Evolutionary conservation across 306 rosid species (phyloP), one percentile per base, ranked within the genome.

Genomic region (Castanospermum australe): DNA sequence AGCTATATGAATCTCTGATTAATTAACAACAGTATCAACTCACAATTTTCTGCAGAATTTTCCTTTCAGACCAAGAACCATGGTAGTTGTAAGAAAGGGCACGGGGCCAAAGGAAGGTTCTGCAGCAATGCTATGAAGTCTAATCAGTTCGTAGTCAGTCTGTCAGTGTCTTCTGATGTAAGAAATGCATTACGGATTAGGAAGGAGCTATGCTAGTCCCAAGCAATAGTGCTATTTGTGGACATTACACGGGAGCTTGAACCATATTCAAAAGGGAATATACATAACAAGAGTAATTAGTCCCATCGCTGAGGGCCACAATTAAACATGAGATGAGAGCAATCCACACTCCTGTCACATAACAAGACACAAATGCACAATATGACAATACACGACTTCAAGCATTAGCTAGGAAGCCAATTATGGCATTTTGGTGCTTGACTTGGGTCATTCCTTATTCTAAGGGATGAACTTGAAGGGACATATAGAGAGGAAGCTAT

Each of bases 351-450:
- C 65, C 9, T 13, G 15, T 71, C 38, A 52, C 80, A 56, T 24
- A 62, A 50, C 57, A 84, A 30, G 42, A 55, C 33, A 39, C 45
- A n/a, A 41, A 52, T 75, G 69, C 39, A 12, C 60, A 52, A 55
- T 24, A 24, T 13, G 33, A 12, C 60, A 52, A 55, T 24, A 24
- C n/a, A 42, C 36, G 36, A 63, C 39, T 54, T 22, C 28, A 41
- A 76, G 78, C 57, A 78, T 56, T 68, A 20, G 38, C 18, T 47
- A 48, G 35, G 44, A 28, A 79, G 50, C 35, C 18, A 59, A n/a
- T 47, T 60, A 74, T 83, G 60, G 24, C 36, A 78, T 59, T 47
- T 25, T 15, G 77, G 79, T 71, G 76, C 35, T 71, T 73, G 77
- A 55, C 73, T 71, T 54, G 42, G 21, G 57, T 17, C 33, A 28